Evolutionary conservation across 768 basidiomycete genomes (phyloP), one percentile per base, ranked within the genome.

Genomic region (Chlorophyllum brunneum): DNA sequence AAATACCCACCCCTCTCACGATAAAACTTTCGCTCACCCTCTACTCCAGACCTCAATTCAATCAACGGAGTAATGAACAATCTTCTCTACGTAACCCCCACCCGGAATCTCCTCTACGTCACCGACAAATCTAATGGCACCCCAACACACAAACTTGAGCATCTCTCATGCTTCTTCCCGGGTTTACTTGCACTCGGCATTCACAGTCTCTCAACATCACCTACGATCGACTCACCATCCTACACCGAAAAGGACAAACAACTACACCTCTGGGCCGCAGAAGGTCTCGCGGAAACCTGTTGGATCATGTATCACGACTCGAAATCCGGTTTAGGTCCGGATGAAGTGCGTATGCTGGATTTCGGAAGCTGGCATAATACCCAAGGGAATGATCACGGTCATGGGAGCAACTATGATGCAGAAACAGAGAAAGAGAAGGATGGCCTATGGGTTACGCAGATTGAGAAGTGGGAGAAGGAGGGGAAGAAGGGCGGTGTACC

Each of bases 111-210:
- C 7, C 75, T 88, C 57, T 87, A 85, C 61, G 76, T 83, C 5
- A 81, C 81, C n/a, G 82, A 84, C 61, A 64, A 68, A 15, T 57
- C 52, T 26, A 50, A 56, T 29, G 70, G 62, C n/a, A 43, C 16
- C 4, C 68, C 78, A 18, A 62, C 68, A 1, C 74, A 78, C 56
- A 68, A 64, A 23, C 72, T 85, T 49, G 85, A 88, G 61, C 86
- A 88, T 59, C 75, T 86, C 22, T 79, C 83, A 1, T 87, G 85
- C 63, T 86, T 84, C 73, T 75, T 86, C 33, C 81, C 84, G 0
- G 85, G 85, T 0, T 66, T 85, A 16, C 70, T 88, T 43, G 80
- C 82, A 0, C 75, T 86, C 5, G 86, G 84, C n/a, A 79, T 74
- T 2, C 67, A 77, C 51, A 74, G 73, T 3, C 71, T 84, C 29